phyloP scores from a whole-genome alignment of 208 protist species.

The Herpetomonas samuelpessoai region DNA sequence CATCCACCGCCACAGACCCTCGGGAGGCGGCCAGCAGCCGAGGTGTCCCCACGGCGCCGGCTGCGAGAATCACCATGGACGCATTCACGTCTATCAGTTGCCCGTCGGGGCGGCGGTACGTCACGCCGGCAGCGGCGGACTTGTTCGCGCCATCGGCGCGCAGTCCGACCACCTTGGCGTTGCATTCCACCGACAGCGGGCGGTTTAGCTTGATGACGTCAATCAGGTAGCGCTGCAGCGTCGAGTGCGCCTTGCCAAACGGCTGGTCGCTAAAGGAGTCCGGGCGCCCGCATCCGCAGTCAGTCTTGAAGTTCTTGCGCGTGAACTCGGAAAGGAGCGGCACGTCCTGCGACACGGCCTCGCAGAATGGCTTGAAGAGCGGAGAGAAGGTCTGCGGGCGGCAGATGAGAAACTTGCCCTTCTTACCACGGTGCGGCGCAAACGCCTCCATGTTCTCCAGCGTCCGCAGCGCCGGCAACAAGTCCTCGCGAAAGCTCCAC shows the following conservation, averaged over 20 bases:
- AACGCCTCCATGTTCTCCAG: slow-evolving; percentile 68
- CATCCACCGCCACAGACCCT: slow-evolving; percentile 32
- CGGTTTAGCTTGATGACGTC: slow-evolving; percentile 61
- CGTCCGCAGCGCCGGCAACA: slow-evolving; percentile 54
- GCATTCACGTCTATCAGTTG: slow-evolving; percentile 40
- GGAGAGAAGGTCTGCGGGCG: slow-evolving; percentile 58
- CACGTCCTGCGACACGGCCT: slow-evolving; percentile 67
- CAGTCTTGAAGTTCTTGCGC: slow-evolving; percentile 45
- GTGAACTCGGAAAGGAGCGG: slow-evolving; percentile 71
- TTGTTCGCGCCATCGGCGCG: slow-evolving; percentile 21
- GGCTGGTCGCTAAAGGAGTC: slow-evolving; percentile 61
- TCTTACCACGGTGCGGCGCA: slow-evolving; percentile 63
- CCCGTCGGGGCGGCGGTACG: slow-evolving; percentile 37
- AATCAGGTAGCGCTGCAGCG: slow-evolving; percentile 72
- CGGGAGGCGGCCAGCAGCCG: slow-evolving; percentile 49
- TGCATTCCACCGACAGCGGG: slow-evolving; percentile 57
- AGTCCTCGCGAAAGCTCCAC: slow-evolving; percentile 68
- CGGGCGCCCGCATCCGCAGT: slow-evolving; percentile 49
- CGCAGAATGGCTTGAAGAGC: slow-evolving; percentile 69
- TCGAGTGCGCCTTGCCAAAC: slow-evolving; percentile 53
- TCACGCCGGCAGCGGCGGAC: slow-evolving; percentile 42
- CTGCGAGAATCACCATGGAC: slow-evolving; percentile 52
- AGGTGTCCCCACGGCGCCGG: slow-evolving; percentile 60
- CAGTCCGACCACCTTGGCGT: slow-evolving; percentile 47
- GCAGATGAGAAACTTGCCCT: slow-evolving; percentile 65